Evolutionary conservation across 2,329 filamentous ascomycete genomes (phyloP), one percentile per base, ranked within the genome.

Genomic region (Sporothrix protearum): DNA sequence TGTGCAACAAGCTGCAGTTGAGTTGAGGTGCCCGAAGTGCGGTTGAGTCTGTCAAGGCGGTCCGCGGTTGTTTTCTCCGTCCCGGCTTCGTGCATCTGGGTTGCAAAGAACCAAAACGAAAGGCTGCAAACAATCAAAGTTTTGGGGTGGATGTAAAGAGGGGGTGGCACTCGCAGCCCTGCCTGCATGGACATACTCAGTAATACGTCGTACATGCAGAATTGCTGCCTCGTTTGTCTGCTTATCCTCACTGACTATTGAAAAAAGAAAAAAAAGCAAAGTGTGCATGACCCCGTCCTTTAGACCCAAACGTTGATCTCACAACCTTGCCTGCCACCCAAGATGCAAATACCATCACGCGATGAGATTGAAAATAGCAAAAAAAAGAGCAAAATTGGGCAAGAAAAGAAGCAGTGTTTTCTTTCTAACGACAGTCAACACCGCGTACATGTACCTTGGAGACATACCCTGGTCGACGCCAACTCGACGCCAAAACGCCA

Each of bases 321-420:
- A 10, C 39, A 3, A 36, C 53, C 19, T 57, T 57, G 53, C 53
- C 53, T 57, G 53, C 53, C 53, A 28, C 25, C 14, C 28, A 19
- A 14, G n/a, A 47, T 47, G 14, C 42, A 28, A 55, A 39, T 55
- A 53, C 67, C 25, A 69, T 59, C 61, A 69, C 67, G 51, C 36
- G 39, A 59, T 33, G 51, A 8, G 8, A 36, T 36, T 36, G 33
- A n/a, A 59, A 49, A 42, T 16, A 10, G 53, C 12, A 6, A 10
- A 36, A 7, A 45, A 6, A 36, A n/a, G 33, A 36, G 33, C 33
- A 36, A 36, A n/a, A n/a, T n/a, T n/a, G n/a, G n/a, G n/a, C n/a
- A n/a, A n/a, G n/a, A n/a, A n/a, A n/a, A n/a, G n/a, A n/a, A n/a
- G n/a, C n/a, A n/a, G n/a, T n/a, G n/a, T n/a, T n/a, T n/a, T n/a